Evolutionary conservation across 345 rosid species (phyloP), one percentile per base, ranked within the genome.

Genomic region (Excoecaria cochinchinensis): DNA sequence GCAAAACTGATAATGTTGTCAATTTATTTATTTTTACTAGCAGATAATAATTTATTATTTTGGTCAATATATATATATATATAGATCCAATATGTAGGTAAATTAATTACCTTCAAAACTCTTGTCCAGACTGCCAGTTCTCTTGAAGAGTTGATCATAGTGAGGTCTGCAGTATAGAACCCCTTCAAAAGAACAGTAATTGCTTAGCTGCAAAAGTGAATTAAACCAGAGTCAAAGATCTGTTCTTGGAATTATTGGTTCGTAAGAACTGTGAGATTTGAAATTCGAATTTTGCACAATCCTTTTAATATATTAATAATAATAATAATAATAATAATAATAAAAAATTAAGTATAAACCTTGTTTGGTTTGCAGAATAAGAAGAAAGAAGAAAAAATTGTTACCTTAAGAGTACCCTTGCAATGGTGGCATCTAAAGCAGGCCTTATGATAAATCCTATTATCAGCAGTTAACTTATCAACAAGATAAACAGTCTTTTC

Each of bases 391-490:
- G 7, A 44, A 44, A 19, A 25, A 4, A 4, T 24, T 1, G 25
- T 16, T 80, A 87, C 91, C 90, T 86, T 86, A 62, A 90, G 91
- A 47, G 91, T 88, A 36, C 87, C 81, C 16, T 62, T 82, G 84
- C 94, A 90, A 71, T 90, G 90, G 85, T 86, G 86, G 86, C 91
- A 90, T 38, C 89, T 76, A 78, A 90, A 90, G 81, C 94, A 90
- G 62, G 89, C 79, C 79, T 85, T 88, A 67, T 90, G 90, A 66
- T 50, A 90, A 67, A 83, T 63, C 74, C 91, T 79, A 73, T 82
- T 86, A 73, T 88, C 84, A 31, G 88, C 90, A 1, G 85, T 56
- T 24, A 90, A 58, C 77, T 85, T 88, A 44, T 88, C 94, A 8
- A 90, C 94, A 72, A 86, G 79, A 77, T 90, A 90, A 62, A 90